phyloP scores from a whole-genome alignment of 306 rosid species.

The Casuarina glauca region DNA sequence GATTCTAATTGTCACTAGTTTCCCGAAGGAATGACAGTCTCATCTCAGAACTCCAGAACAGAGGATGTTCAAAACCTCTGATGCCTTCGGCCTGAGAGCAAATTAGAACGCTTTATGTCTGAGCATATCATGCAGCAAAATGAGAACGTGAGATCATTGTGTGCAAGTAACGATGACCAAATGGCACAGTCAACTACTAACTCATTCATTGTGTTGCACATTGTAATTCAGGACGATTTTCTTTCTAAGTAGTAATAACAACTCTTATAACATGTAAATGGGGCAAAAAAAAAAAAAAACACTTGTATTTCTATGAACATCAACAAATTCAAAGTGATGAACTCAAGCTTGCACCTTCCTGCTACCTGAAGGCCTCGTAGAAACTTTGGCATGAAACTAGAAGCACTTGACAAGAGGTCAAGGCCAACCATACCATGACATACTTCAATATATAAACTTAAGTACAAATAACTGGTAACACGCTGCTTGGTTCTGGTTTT shows the following conservation, averaged over 20 bases:
- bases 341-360: neutral
- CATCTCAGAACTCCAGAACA: conserved; percentile 74
- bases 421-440: neutral
- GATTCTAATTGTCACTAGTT: conserved; percentile 71
- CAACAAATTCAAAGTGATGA: neutral
- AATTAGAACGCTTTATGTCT: too few relatives aligned
- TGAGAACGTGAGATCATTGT: too few relatives aligned
- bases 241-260: neutral
- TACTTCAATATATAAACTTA: neutral
- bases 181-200: too few relatives aligned
- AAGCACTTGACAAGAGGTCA: neutral
- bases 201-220: neutral
- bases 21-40: conserved; percentile 85
- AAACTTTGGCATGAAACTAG: neutral
- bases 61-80: conserved; percentile 78
- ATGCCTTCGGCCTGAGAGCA: too few relatives aligned
- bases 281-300: neutral
- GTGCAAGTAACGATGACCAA: too few relatives aligned
- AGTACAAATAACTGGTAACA: neutral
- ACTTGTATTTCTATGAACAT: neutral
- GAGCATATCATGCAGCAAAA: too few relatives aligned
- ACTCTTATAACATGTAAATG: neutral
- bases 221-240: neutral
- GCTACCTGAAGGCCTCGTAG: neutral
- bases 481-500: neutral